Evolutionary conservation across 192 early-diverging fungal species (phyloP), one percentile per base, ranked within the genome.

Genomic region (Coemansia sp.): DNA sequence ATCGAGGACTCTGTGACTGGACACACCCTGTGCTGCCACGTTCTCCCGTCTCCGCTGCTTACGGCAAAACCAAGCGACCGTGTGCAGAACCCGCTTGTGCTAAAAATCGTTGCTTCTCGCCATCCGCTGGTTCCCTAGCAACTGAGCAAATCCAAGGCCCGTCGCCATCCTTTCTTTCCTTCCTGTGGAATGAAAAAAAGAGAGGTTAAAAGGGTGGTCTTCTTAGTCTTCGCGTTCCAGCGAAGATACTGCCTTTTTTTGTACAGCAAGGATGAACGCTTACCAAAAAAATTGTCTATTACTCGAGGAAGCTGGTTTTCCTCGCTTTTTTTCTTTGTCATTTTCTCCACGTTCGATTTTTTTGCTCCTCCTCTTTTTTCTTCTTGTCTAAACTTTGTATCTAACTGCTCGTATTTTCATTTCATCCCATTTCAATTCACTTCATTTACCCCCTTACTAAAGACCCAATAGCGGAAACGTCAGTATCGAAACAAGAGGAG

Each of bases 61-160:
- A 61, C 58, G 18, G 18, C 59, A 1, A 68, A 68, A 26, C 61
- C 61, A 21, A 43, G 16, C 53, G 21, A 54, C 15, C 11, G 16
- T 38, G 53, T 10, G 3, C 54, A 70, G 41, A 10, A 26, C 9
- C 53, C 50, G 16, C 53, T 56, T 16, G 16, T 44, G 56, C 52
- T 64, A 1, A 43, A 59, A 13, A 45, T 70, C 37, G 56, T 70
- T 9, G 69, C 70, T 2, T 47, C 56, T n/a, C 50, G 70, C 2
- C 70, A 65, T 26, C 58, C 64, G 1, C 32, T 71, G 10, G 45
- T 65, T 58, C 70, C 70, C 26, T 64, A 65, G 21, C 11, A 42
- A 16, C 52, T 12, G 16, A 19, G 4, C 32, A 32, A 32, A 32
- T 4, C 32, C 2, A 32, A 32, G 32, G 32, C 2, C 32, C 4